Percentiles rank a stretch among this genome's conserved stretches.
Evolutionary conservation across 2,329 filamentous ascomycete genomes (phyloP).

Genomic region (Fusarium gaditjirri): DNA sequence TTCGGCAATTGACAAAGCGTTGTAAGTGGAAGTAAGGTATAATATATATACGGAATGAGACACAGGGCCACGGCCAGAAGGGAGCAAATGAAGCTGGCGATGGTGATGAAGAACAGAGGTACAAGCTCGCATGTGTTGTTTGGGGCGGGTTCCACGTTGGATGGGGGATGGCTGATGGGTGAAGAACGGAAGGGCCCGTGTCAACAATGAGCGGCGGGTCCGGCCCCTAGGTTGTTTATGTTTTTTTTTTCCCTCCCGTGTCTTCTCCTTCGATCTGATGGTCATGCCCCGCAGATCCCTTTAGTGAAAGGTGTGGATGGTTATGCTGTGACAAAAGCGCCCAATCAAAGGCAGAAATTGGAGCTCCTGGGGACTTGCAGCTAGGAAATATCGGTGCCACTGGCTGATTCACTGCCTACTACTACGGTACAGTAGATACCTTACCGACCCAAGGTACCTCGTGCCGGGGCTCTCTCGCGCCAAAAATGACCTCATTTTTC

Average conservation of each 20-base stretch:
- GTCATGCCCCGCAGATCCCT: slow-evolving; percentile 23
- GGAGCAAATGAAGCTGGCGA: slow-evolving; percentile 24
- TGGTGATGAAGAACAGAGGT: slow-evolving; percentile 29
- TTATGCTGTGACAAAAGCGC: neutral
- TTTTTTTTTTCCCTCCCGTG: slow-evolving; percentile 29
- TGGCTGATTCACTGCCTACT: slow-evolving; percentile 3
- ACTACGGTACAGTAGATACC: neutral
- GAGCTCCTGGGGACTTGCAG: neutral
- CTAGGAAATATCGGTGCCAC: neutral
- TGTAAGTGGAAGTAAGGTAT: neutral
- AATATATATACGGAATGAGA: neutral
- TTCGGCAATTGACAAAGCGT: neutral
- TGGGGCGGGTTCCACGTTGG: slow-evolving; percentile 12
- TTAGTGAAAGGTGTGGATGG: slow-evolving; percentile 6
- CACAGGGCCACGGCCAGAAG: neutral
- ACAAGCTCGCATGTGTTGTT: slow-evolving; percentile 27
- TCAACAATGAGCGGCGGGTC: slow-evolving; percentile 25
- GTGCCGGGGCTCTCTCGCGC: neutral
- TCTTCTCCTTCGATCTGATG: slow-evolving; percentile 18
- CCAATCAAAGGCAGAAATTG: slow-evolving; percentile 1
- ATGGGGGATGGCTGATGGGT: slow-evolving; percentile 22
- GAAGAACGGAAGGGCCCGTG: slow-evolving; percentile 24
- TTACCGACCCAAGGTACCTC: neutral
- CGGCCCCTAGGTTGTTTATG: slow-evolving; percentile 38
- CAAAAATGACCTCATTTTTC: slow-evolving; percentile 10